A percentile compares a stretch with the other conserved stretches of the same genome.
These are phyloP conservation scores for Curvularia verruculosa DNA, from an alignment of 2,329 filamentous ascomycete genomes.

Conservation along the genomic window DNA sequence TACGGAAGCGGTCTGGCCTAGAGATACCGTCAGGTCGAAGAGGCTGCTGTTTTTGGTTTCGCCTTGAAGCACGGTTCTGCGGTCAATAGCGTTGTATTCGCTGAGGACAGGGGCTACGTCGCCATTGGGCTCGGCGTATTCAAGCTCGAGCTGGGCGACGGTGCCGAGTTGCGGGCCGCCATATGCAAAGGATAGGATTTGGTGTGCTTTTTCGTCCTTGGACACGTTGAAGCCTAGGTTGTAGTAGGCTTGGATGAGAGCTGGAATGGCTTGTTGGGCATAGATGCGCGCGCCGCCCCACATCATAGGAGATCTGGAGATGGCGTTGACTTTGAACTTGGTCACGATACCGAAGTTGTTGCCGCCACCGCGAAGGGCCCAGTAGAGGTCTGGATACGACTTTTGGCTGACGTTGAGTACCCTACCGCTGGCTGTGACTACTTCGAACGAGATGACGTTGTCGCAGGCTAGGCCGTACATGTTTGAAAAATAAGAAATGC, in stretches of 20 bases:
- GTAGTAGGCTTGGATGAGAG: slow-evolving; percentile 32
- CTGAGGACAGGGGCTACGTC: slow-evolving; percentile 32
- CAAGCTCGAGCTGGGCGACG: slow-evolving; percentile 18
- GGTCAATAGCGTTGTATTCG: slow-evolving; percentile 33
- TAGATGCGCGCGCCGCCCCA: slow-evolving; percentile 35
- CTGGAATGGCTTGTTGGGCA: slow-evolving; percentile 18
- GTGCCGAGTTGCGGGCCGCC: slow-evolving; percentile 23
- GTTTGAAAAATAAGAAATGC: slow-evolving; percentile 37
- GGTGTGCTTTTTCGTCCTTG: slow-evolving; percentile 32
- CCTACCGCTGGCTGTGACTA: slow-evolving; percentile 30
- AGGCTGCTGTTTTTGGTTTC: slow-evolving; percentile 28
- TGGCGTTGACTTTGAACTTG: slow-evolving; percentile 30
- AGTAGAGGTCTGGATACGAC: slow-evolving; percentile 50
- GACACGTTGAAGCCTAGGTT: slow-evolving; percentile 33
- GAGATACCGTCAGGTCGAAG: slow-evolving; percentile 20
- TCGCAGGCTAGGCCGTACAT: slow-evolving; percentile 36
- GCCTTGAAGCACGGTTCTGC: slow-evolving; percentile 19
- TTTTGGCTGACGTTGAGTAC: slow-evolving; percentile 25
- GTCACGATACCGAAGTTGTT: slow-evolving; percentile 48
- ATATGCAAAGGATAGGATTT: slow-evolving; percentile 35
- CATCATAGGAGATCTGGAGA: slow-evolving; percentile 30
- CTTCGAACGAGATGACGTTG: slow-evolving; percentile 46
- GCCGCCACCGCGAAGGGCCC: slow-evolving; percentile 46
- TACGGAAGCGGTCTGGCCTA: background rate
- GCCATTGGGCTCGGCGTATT: slow-evolving; percentile 32